Conservation (phyloP, 257 asterid genomes). For the Mitragyna speciosa region DNA sequence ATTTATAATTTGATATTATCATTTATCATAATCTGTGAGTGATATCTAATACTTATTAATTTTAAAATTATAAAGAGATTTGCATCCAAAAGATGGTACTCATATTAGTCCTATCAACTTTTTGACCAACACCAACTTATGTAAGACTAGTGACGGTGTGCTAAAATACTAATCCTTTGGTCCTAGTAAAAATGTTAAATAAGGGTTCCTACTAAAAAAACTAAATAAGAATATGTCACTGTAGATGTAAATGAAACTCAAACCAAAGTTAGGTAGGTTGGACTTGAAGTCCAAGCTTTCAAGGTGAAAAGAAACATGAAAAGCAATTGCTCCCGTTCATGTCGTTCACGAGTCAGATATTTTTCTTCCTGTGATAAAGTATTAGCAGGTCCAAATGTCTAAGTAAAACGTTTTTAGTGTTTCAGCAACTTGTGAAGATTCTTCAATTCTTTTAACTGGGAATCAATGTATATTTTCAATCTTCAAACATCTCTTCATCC, state of each 20-base stretch:
- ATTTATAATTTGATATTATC: too few species aligned
- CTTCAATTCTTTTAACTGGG: not conserved
- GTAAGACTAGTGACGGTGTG: too few species aligned
- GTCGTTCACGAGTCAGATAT: slow-evolving; percentile 27
- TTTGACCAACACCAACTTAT: too few species aligned
- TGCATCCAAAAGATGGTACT: too few species aligned
- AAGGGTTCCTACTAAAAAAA: too few species aligned
- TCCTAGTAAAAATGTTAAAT: too few species aligned
- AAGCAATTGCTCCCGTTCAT: slow-evolving; percentile 35
- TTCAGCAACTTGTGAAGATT: slow-evolving; percentile 15
- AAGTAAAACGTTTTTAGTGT: not conserved
- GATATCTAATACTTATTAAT: too few species aligned
- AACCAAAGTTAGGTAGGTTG: too few species aligned
- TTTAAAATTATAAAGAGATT: too few species aligned
- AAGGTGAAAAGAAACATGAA: slow-evolving; percentile 12
- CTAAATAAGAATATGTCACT: not conserved
- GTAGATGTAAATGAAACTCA: not conserved
- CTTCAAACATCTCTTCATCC: not conserved
- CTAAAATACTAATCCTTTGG: too few species aligned
- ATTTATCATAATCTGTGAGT: too few species aligned
- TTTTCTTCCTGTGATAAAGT: not conserved
- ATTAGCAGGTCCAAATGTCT: slow-evolving; percentile 42
- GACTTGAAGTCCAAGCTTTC: not conserved
- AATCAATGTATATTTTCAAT: not conserved
- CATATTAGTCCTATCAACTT: too few species aligned